Conservation (phyloP, 23 red algal species). For the Gracilaria vermiculophylla region DNA sequence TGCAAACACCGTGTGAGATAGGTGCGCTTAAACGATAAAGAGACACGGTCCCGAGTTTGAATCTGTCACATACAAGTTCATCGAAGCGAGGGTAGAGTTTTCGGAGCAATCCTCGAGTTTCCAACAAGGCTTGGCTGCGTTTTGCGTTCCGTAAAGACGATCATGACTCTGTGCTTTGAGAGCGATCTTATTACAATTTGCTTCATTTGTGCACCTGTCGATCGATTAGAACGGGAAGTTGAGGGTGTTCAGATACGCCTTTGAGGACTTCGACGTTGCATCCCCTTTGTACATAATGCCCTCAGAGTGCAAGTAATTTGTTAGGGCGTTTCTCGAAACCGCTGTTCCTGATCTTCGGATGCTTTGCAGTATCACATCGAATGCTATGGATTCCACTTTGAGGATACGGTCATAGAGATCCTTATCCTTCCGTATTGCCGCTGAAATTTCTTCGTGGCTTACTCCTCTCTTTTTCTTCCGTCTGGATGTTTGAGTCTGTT, state of each 20-base stretch:
- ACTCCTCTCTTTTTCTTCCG: constrained; percentile 39
- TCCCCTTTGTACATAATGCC: constrained; percentile 51
- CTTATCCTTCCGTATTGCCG: constrained; percentile 34
- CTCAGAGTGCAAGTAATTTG: constrained; percentile 20
- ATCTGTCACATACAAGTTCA: background rate
- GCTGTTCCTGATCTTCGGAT: background rate
- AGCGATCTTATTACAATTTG: too few relatives aligned
- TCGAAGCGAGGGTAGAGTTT: background rate
- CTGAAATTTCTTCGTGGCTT: constrained; percentile 12
- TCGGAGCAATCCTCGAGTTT: constrained; percentile 5
- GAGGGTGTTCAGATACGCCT: constrained; percentile 2
- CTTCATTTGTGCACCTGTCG: background rate
- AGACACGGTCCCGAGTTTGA: background rate
- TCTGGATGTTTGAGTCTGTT: background rate
- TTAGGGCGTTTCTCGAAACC: constrained; percentile 34
- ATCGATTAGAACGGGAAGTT: background rate
- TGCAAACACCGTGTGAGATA: constrained; percentile 1
- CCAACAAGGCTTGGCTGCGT: background rate
- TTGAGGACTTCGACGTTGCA: background rate
- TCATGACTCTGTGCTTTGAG: background rate
- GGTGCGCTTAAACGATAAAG: background rate
- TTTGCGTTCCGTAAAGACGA: background rate
- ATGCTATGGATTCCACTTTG: constrained; percentile 29
- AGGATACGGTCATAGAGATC: constrained; percentile 35
- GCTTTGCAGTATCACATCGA: constrained; percentile 17